A percentile compares a stretch with the other conserved stretches of the same genome.
phyloP scores from a whole-genome alignment of 2,329 filamentous ascomycete genomes.

The Atkinsonella hypoxylon region DNA sequence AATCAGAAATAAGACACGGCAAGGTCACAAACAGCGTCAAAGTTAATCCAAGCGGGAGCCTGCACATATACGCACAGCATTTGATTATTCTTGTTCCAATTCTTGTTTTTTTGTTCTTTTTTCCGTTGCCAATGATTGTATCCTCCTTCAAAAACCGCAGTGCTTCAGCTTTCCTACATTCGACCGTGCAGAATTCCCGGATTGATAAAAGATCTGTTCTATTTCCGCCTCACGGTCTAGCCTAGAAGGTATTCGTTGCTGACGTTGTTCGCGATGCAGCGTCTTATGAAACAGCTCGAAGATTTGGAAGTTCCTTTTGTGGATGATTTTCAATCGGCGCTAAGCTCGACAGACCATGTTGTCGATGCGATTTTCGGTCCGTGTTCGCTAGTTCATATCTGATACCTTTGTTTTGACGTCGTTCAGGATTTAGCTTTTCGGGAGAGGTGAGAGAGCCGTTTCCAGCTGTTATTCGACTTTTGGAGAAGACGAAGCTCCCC shows the following conservation, averaged over 20 bases:
- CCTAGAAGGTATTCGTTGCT: background rate
- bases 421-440: conserved; percentile 73
- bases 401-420: background rate
- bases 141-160: too few relatives aligned
- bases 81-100: too few relatives aligned
- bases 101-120: too few relatives aligned
- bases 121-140: too few relatives aligned
- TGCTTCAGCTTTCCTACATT: background rate
- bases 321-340: conserved; percentile 59
- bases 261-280: conserved; percentile 36
- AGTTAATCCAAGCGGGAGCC: too few relatives aligned
- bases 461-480: conserved; percentile 61
- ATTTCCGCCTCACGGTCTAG: too few relatives aligned
- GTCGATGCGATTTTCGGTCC: conserved; percentile 87
- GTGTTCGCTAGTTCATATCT: conserved; percentile 11
- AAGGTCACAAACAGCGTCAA: too few relatives aligned
- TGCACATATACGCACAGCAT: too few relatives aligned
- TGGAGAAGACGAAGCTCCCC: conserved; percentile 61
- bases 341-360: conserved; percentile 63
- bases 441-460: conserved; percentile 92
- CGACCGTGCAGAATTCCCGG: background rate
- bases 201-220: too few relatives aligned
- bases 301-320: conserved; percentile 76
- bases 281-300: conserved; percentile 72
- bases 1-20: too few relatives aligned